These are phyloP conservation scores for Peniophora sp. DNA, from an alignment of 1,284 basidiomycete genomes.

Conservation along the genomic window DNA sequence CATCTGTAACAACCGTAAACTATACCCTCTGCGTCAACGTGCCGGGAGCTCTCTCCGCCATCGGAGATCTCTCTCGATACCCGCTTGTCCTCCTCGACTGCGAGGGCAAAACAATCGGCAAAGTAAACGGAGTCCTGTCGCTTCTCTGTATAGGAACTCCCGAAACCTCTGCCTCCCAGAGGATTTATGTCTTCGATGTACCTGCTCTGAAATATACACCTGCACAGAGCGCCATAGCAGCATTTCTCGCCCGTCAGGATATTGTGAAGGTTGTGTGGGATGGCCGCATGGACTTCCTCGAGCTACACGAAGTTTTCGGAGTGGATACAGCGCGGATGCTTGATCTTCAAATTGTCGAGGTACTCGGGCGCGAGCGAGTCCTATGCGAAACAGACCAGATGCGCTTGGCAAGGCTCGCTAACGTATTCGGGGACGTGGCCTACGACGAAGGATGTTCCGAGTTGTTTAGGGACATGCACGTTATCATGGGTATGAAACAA, in stretches of 20 bases:
- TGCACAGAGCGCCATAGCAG: slow-evolving; percentile 8
- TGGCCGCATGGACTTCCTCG: slow-evolving; percentile 34
- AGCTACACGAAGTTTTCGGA: slow-evolving; percentile 23
- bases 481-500: not conserved
- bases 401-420: not conserved
- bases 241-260: slow-evolving; percentile 18
- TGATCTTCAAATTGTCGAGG: slow-evolving; percentile 35
- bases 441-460: not conserved
- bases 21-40: not conserved
- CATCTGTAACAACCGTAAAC: not conserved
- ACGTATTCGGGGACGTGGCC: not conserved
- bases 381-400: slow-evolving; percentile 23
- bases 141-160: slow-evolving; percentile 33
- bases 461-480: not conserved
- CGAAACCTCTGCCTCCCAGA: slow-evolving; percentile 16
- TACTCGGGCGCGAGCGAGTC: slow-evolving; percentile 21
- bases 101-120: slow-evolving; percentile 30
- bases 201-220: slow-evolving; percentile 16
- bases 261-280: slow-evolving; percentile 38
- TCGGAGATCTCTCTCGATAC: slow-evolving; percentile 8
- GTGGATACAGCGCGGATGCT: slow-evolving; percentile 25
- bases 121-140: slow-evolving; percentile 27
- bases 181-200: slow-evolving; percentile 34
- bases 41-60: not conserved
- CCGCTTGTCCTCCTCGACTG: slow-evolving; percentile 19